phyloP scores from a whole-genome alignment of 148 eudicot species.

The Vaccinium darrowii region DNA sequence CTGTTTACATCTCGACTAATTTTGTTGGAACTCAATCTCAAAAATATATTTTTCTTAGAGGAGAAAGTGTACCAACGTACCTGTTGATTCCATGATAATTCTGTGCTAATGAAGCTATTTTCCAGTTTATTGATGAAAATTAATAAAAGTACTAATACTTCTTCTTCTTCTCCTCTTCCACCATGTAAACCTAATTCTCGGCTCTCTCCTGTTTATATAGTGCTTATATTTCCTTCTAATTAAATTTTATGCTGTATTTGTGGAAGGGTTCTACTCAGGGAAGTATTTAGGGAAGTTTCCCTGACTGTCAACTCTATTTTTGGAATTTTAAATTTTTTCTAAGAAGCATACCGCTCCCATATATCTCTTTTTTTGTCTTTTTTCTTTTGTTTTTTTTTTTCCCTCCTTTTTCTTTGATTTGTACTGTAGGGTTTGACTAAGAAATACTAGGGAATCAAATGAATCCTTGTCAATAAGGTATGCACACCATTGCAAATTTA shows the following conservation, averaged over 20 bases:
- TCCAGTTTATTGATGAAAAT: not conserved
- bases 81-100: constrained; percentile 3
- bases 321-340: no score
- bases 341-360: not conserved
- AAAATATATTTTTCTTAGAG: not conserved
- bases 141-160: not conserved
- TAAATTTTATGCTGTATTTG: not conserved
- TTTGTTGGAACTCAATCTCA: no score
- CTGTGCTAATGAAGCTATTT: not conserved
- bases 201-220: not conserved
- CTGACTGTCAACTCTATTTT: no score
- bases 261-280: no score
- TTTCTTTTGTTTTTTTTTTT: not conserved
- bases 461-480: not conserved
- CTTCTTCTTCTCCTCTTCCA: not conserved
- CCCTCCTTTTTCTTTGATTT: not conserved
- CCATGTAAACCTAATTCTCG: not conserved
- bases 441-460: not conserved
- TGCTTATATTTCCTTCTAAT: not conserved
- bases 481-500: not conserved
- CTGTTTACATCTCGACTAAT: no score
- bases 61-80: not conserved
- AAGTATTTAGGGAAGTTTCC: not conserved
- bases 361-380: not conserved
- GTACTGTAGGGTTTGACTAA: not conserved